Evolutionary conservation across 345 rosid species (phyloP).

Genomic region (Citrus hindsii): DNA sequence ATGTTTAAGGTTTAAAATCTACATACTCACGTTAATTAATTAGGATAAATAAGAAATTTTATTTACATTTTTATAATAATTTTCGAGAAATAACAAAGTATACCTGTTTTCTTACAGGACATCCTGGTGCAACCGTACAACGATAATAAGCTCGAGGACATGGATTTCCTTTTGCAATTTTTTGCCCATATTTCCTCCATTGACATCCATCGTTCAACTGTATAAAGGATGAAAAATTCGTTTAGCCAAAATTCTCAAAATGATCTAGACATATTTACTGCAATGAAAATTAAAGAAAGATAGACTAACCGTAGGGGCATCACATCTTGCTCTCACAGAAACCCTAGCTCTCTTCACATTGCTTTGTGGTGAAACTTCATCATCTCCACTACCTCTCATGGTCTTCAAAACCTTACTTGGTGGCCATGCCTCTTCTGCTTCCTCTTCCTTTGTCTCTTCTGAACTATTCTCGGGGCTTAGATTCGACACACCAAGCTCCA

Average conservation of each 20-base stretch:
- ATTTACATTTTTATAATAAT: no score
- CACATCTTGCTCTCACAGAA: conserved; percentile 86
- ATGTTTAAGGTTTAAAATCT: no score
- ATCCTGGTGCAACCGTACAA: conserved; percentile 72
- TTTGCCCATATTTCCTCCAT: conserved; percentile 97
- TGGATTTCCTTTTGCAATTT: conserved; percentile 83
- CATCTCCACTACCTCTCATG: conserved; percentile 35
- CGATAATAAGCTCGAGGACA: conserved; percentile 94
- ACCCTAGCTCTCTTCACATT: conserved; percentile 81
- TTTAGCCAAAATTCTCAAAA: not conserved
- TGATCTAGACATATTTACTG: not conserved
- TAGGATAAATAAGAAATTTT: no score
- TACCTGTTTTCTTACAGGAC: conserved; percentile 95
- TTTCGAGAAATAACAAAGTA: no score
- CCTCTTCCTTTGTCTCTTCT: conserved; percentile 38
- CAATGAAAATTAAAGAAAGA: not conserved
- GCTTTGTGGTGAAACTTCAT: conserved; percentile 49
- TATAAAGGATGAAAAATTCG: not conserved
- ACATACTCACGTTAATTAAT: no score
- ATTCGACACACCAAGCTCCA: conserved; percentile 20
- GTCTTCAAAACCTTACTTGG: conserved; percentile 53
- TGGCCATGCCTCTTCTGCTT: conserved; percentile 40
- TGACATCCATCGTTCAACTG: conserved; percentile 97
- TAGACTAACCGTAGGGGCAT: conserved; percentile 63
- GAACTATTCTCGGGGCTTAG: conserved; percentile 33